These are phyloP conservation scores for Fusarium paranaense DNA, from an alignment of 2,329 filamentous ascomycete genomes.

Conservation along the genomic window DNA sequence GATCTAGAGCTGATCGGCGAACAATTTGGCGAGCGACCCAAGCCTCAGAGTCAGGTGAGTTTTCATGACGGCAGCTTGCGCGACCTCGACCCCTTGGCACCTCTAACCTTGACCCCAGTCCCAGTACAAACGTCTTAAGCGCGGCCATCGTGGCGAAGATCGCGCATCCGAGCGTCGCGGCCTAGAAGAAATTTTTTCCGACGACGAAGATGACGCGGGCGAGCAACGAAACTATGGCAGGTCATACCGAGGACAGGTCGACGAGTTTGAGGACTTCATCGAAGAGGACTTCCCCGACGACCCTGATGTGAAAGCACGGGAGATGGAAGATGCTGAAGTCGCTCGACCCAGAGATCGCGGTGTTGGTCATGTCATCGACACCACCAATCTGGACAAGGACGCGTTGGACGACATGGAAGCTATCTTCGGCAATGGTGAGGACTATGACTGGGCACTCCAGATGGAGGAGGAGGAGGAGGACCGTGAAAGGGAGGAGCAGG, in stretches of 20 bases:
- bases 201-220: slow-evolving; percentile 84
- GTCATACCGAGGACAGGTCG: slow-evolving; percentile 70
- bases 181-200: slow-evolving; percentile 93
- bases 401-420: slow-evolving; percentile 95
- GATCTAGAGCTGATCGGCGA: slow-evolving; percentile 96
- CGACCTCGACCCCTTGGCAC: not conserved
- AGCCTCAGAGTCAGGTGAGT: slow-evolving; percentile 76
- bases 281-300: slow-evolving; percentile 95
- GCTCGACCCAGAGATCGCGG: slow-evolving; percentile 81
- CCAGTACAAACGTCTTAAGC: slow-evolving; percentile 97
- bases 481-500: slow-evolving; percentile 81
- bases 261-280: slow-evolving; percentile 96
- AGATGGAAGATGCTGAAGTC: slow-evolving; percentile 89
- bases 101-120: slow-evolving; percentile 61
- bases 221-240: slow-evolving; percentile 65
- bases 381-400: slow-evolving; percentile 88
- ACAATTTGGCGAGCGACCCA: slow-evolving; percentile 72
- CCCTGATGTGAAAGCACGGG: slow-evolving; percentile 79
- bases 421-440: slow-evolving; percentile 94
- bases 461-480: slow-evolving; percentile 89
- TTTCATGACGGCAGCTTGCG: not conserved
- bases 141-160: slow-evolving; percentile 82
- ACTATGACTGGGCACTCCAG: slow-evolving; percentile 94
- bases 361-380: slow-evolving; percentile 78
- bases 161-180: slow-evolving; percentile 74